Evolutionary conservation across 331 rosid species (phyloP).

Genomic region (Malus hybrid): DNA sequence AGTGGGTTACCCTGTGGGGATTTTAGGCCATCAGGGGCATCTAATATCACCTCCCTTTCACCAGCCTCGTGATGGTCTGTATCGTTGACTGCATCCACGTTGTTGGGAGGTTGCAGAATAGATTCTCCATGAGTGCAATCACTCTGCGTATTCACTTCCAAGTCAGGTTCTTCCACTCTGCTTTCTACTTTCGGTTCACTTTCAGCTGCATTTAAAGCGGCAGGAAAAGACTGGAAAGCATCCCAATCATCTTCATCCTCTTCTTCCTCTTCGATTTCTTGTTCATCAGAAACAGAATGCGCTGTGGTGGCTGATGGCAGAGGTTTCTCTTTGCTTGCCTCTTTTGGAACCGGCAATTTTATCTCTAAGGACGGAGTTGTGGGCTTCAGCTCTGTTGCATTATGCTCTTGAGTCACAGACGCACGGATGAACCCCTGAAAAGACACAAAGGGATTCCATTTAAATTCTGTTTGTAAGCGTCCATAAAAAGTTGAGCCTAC

Average conservation of each 20-base stretch:
- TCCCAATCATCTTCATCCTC: slow-evolving; percentile 90
- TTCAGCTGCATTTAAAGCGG: slow-evolving; percentile 44
- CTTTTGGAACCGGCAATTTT: slow-evolving; percentile 46
- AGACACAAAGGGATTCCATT: not conserved
- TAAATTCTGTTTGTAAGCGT: not conserved
- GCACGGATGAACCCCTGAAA: slow-evolving; percentile 81
- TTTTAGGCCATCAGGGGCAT: not conserved
- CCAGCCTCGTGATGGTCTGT: slow-evolving; percentile 24
- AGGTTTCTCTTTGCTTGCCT: slow-evolving; percentile 33
- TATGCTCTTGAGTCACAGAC: slow-evolving; percentile 66
- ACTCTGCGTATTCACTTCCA: slow-evolving; percentile 21
- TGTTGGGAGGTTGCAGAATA: slow-evolving; percentile 17
- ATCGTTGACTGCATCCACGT: slow-evolving; percentile 2
- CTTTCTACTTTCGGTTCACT: slow-evolving; percentile 30
- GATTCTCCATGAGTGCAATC: slow-evolving; percentile 29
- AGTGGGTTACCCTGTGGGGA: slow-evolving; percentile 11
- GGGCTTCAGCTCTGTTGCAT: slow-evolving; percentile 31
- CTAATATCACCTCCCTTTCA: slow-evolving; percentile 19
- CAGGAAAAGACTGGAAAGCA: slow-evolving; percentile 85
- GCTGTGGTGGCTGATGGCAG: slow-evolving; percentile 15
- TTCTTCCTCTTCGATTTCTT: slow-evolving; percentile 18
- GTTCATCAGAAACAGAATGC: slow-evolving; percentile 9
- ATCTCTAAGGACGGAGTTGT: slow-evolving; percentile 53
- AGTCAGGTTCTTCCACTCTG: slow-evolving; percentile 19
- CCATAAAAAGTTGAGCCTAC: not conserved